Evolutionary conservation across 257 asterid species (phyloP).

Genomic region (Gentiana macrophylla): DNA sequence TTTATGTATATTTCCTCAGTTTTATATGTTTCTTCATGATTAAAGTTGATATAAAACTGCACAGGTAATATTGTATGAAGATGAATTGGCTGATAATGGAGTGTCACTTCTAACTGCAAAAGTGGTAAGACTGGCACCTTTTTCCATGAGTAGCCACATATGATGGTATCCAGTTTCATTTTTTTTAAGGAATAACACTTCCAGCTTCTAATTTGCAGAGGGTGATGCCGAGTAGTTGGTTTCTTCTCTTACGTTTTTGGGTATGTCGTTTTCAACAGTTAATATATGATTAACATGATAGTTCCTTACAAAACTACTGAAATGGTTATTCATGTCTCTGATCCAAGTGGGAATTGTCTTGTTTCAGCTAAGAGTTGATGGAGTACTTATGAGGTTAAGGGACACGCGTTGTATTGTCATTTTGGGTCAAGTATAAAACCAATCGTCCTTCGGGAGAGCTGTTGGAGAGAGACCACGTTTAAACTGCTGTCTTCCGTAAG

Average conservation of each 20-base stretch:
- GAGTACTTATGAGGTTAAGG: slow-evolving; percentile 94
- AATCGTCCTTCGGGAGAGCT: slow-evolving; percentile 69
- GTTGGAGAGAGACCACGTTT: slow-evolving; percentile 90
- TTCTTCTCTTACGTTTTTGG: slow-evolving; percentile 93
- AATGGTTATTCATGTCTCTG: not conserved
- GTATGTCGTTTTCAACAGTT: slow-evolving; percentile 37
- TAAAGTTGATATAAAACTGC: slow-evolving; percentile 9
- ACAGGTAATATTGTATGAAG: slow-evolving; percentile 91
- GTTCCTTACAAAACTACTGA: slow-evolving; percentile 1
- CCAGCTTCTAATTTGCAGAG: slow-evolving; percentile 48
- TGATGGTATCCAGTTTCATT: slow-evolving; percentile 1
- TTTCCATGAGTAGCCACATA: slow-evolving; percentile 7
- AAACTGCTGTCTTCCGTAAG: slow-evolving; percentile 56
- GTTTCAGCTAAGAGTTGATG: slow-evolving; percentile 96
- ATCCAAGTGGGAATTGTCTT: not conserved
- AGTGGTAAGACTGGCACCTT: slow-evolving; percentile 53
- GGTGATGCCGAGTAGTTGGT: slow-evolving; percentile 98
- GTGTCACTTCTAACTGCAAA: slow-evolving; percentile 88
- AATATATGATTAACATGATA: slow-evolving; percentile 1
- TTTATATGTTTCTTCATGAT: not conserved
- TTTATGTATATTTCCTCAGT: slow-evolving; percentile 9
- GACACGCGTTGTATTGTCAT: slow-evolving; percentile 91
- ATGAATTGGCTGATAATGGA: slow-evolving; percentile 96
- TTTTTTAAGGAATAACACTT: slow-evolving; percentile 13
- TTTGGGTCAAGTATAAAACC: slow-evolving; percentile 43